These are phyloP conservation scores for Populus hybrid DNA, from an alignment of 441 rosid species.

Conservation along the genomic window DNA sequence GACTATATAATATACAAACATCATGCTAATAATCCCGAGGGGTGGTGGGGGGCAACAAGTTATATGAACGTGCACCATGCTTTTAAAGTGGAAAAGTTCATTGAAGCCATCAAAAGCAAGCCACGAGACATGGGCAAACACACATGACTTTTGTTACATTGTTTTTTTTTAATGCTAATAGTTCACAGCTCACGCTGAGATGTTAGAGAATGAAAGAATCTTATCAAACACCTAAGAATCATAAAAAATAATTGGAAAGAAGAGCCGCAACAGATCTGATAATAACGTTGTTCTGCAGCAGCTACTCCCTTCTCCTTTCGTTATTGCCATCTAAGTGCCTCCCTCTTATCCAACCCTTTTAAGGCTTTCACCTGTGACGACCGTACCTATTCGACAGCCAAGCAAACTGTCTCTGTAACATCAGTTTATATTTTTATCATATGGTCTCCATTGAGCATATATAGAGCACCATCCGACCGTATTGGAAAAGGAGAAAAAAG, in stretches of 20 bases:
- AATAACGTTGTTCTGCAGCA: constrained; percentile 50
- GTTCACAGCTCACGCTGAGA: constrained; percentile 35
- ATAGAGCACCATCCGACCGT: background rate
- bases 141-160: constrained; percentile 17
- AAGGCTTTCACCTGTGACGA: constrained; percentile 31
- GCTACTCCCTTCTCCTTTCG: constrained; percentile 15
- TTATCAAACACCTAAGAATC: constrained; percentile 23
- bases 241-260: constrained; percentile 20
- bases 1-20: background rate
- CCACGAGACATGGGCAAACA: constrained; percentile 28
- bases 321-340: constrained; percentile 16
- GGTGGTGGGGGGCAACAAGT: too few species aligned
- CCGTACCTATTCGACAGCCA: constrained; percentile 62
- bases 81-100: constrained; percentile 16
- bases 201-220: constrained; percentile 25
- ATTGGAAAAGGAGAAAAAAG: too few species aligned
- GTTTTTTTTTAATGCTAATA: background rate
- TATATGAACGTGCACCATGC: background rate
- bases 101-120: constrained; percentile 29
- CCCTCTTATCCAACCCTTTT: constrained; percentile 27
- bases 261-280: constrained; percentile 38
- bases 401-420: constrained; percentile 53
- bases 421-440: constrained; percentile 31
- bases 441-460: background rate
- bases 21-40: background rate